Percentiles rank a stretch among this genome's conserved stretches.
phyloP scores from a whole-genome alignment of 148 eudicot genomes.

The Tetragonia tetragonoides region DNA sequence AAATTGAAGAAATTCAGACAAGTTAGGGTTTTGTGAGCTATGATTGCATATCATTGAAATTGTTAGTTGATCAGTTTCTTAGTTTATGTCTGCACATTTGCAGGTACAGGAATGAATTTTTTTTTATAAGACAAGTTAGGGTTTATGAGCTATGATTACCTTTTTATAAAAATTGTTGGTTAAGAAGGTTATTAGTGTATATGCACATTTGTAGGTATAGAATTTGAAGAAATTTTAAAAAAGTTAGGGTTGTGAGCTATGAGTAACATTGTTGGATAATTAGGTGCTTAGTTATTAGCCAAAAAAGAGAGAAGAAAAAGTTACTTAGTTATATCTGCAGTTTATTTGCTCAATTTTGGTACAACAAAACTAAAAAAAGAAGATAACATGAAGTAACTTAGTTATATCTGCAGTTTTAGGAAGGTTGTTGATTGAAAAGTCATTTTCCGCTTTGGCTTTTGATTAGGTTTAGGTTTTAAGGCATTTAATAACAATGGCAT shows the following conservation, averaged over 20 bases:
- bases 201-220: no score
- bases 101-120: not conserved
- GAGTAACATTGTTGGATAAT: not conserved
- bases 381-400: no score
- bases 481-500: no score
- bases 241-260: no score
- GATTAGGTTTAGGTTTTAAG: no score
- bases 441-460: no score
- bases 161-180: no score
- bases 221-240: no score
- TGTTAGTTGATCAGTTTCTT: not conserved
- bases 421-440: no score
- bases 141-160: slow-evolving; percentile 4
- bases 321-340: not conserved
- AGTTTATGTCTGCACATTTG: not conserved
- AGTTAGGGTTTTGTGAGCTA: not conserved
- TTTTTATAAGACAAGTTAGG: not conserved
- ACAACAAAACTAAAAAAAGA: not conserved
- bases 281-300: not conserved
- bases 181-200: no score
- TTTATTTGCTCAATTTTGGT: slow-evolving; percentile 1
- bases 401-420: no score
- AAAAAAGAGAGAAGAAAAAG: not conserved
- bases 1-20: not conserved
- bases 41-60: not conserved